These are phyloP conservation scores for Trametopsis cervina DNA, from an alignment of 768 basidiomycete genomes.

Conservation along the genomic window DNA sequence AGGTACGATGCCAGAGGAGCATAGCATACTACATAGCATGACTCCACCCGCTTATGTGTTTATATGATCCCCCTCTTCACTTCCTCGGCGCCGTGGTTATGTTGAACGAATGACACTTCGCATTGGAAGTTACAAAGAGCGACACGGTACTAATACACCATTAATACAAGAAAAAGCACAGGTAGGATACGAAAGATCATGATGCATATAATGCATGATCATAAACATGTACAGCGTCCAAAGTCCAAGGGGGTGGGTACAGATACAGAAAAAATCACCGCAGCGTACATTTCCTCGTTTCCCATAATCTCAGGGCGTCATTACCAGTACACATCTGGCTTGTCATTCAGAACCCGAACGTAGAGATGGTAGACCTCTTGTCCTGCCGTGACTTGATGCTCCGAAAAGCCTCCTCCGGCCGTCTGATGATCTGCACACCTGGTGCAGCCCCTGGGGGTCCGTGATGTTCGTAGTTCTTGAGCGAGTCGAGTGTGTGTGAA, in stretches of 20 bases:
- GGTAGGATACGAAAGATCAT: neutral
- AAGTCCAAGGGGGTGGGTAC: neutral
- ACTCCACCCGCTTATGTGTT: neutral
- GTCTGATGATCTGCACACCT: conserved; percentile 18
- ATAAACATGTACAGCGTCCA: neutral
- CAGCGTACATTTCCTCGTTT: neutral
- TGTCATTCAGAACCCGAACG: conserved; percentile 6
- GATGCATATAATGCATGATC: neutral
- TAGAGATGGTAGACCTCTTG: conserved; percentile 7
- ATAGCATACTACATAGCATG: neutral
- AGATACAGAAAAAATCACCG: neutral
- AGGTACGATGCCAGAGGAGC: conserved; percentile 22
- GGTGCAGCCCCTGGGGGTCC: conserved; percentile 12
- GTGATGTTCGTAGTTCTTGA: conserved; percentile 2
- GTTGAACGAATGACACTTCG: neutral
- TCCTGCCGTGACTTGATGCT: neutral
- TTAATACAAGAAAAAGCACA: neutral
- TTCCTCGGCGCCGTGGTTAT: neutral
- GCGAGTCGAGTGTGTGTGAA: neutral
- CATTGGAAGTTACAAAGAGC: neutral
- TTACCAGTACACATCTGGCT: neutral
- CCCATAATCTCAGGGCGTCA: neutral
- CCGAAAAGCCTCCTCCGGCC: conserved; percentile 21
- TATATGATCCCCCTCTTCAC: neutral
- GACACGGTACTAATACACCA: neutral